Evolutionary conservation across 257 asterid species (phyloP).

Genomic region (Lavandula angustifolia): DNA sequence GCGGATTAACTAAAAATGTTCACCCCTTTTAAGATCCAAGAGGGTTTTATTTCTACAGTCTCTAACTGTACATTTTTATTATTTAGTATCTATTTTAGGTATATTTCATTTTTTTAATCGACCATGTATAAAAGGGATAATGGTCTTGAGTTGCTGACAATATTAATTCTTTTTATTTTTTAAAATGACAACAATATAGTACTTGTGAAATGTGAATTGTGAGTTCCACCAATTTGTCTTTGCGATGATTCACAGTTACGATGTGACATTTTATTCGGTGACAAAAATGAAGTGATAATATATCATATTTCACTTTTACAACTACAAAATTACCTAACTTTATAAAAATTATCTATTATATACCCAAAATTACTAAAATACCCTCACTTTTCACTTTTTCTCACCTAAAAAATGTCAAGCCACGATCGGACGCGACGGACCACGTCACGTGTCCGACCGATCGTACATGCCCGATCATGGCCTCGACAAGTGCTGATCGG

Average conservation of each 20-base stretch:
- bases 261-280: neutral
- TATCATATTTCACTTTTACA: too few species aligned
- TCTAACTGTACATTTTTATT: constrained; percentile 31
- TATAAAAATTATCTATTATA: too few species aligned
- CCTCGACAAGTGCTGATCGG: too few species aligned
- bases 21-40: constrained; percentile 58
- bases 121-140: constrained; percentile 6
- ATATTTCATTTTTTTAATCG: neutral
- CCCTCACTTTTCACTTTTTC: too few species aligned
- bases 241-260: neutral
- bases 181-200: constrained; percentile 10
- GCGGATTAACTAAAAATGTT: constrained; percentile 75
- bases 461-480: too few species aligned
- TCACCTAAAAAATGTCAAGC: too few species aligned
- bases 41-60: neutral
- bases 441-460: too few species aligned
- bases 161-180: constrained; percentile 25
- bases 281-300: too few species aligned
- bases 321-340: too few species aligned
- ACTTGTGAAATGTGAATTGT: neutral
- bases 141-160: constrained; percentile 22
- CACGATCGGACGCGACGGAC: too few species aligned
- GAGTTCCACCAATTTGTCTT: neutral
- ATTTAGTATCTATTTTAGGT: too few species aligned
- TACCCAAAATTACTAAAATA: too few species aligned